Percentiles rank a stretch among this genome's conserved stretches.
Evolutionary conservation across 2,329 filamentous ascomycete species (phyloP).

Genomic region (Phyllosticta paracitricarpa): DNA sequence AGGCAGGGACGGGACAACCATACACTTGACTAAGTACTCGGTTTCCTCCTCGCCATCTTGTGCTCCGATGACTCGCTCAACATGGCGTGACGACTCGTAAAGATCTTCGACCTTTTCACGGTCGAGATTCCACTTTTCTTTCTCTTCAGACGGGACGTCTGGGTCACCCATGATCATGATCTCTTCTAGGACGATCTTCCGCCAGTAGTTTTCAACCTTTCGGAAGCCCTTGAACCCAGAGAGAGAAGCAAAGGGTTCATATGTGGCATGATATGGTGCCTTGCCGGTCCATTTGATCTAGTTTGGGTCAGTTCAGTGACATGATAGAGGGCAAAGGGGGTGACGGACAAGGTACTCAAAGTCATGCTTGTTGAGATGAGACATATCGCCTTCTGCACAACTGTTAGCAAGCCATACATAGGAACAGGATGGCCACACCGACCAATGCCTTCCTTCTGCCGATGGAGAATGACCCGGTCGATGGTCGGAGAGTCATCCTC

Average conservation of each 20-base stretch:
- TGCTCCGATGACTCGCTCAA: slow-evolving; percentile 83
- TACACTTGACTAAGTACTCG: slow-evolving; percentile 92
- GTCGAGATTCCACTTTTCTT: slow-evolving; percentile 91
- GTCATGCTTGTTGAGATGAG: slow-evolving; percentile 53
- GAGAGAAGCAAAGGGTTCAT: slow-evolving; percentile 72
- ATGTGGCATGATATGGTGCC: slow-evolving; percentile 91
- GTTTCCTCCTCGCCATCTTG: slow-evolving; percentile 68
- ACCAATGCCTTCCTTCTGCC: slow-evolving; percentile 55
- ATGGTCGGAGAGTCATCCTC: slow-evolving; percentile 78
- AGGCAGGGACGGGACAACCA: slow-evolving; percentile 14
- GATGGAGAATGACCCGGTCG: slow-evolving; percentile 83
- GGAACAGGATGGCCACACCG: slow-evolving; percentile 11
- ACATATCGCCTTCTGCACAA: slow-evolving; percentile 22
- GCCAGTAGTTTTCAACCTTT: slow-evolving; percentile 90
- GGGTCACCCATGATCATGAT: slow-evolving; percentile 59
- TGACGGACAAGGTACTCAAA: slow-evolving; percentile 62
- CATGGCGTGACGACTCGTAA: slow-evolving; percentile 79
- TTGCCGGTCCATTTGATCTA: slow-evolving; percentile 95
- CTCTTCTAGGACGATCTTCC: slow-evolving; percentile 71
- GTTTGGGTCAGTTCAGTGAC: slow-evolving; percentile 12
- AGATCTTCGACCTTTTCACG: slow-evolving; percentile 84
- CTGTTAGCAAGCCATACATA: slow-evolving; percentile 14
- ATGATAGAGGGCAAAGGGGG: not conserved
- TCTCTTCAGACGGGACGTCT: slow-evolving; percentile 71
- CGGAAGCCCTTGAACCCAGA: slow-evolving; percentile 72